Base-by-base conservation (phyloP, 2,329 filamentous ascomycete species). In the Rhinocladiella similis region DNA sequence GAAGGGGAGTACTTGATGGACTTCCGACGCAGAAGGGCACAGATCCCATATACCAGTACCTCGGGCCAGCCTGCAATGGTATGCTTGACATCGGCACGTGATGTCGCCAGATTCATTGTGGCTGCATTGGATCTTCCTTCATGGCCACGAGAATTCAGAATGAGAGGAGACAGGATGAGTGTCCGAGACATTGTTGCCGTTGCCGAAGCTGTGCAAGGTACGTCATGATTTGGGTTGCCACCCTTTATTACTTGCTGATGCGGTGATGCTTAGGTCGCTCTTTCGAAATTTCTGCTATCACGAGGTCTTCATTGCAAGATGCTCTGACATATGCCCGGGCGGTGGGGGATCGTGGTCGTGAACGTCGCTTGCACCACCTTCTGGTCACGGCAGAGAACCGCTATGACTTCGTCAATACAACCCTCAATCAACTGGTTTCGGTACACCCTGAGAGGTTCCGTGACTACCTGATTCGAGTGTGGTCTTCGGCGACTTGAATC, bases 101-200 rank as follows among this genome's bases (percentile, higher is more conserved):
- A 92, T 65, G 82, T 90, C 4, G 88, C 82, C 20, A 79, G 80
- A n/a, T 90, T 88, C 63, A 76, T 91, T 7, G 85, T 86, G 10
- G 69, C 70, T 7, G 83, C 84, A n/a, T 83, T 89, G 13, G 85
- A 89, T 45, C 71, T 90, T 39, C 73, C 76, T 5, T 77, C 70
- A 16, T 92, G 89, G 89, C 87, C 87, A 2, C 70, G 72, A 5
- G 88, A 91, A 67, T 84, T 88, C 68, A 81, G 80, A 38, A 85
- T 91, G 80, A 79, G 79, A 47, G 87, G 88, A n/a, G 85, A 89
- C 51, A 76, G 83, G 5, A 74, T 87, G 69, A 81, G 78, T 1
- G 78, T 89, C 1, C 76, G 78, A 12, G 79, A 86, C 45, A 75
- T 91, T 10, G 76, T 89, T 9, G 75, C 80, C n/a, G 75, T 72